phyloP scores from a whole-genome alignment of 768 basidiomycete genomes.

The Leccinum sublutescens region DNA sequence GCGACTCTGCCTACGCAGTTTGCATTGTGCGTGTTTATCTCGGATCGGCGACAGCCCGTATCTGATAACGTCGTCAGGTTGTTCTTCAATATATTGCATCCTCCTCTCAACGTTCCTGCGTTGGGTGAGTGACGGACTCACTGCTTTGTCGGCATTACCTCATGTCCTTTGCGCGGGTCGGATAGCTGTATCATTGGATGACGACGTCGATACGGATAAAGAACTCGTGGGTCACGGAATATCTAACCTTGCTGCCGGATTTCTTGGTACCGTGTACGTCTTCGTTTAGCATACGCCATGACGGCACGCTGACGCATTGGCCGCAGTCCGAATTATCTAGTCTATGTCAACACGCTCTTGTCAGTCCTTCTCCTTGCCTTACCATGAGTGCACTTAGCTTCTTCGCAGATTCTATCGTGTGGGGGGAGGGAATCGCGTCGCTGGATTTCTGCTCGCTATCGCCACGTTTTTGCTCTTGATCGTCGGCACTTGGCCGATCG shows the following conservation, averaged over 20 bases:
- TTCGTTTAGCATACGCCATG: background rate
- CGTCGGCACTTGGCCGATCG: conserved; percentile 86
- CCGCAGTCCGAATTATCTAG: conserved; percentile 75
- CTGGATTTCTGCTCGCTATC: conserved; percentile 44
- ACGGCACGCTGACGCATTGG: conserved; percentile 6
- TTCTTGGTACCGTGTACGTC: conserved; percentile 76
- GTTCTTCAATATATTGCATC: conserved; percentile 66
- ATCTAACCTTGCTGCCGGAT: conserved; percentile 81
- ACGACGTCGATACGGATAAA: conserved; percentile 87
- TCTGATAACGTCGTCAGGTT: conserved; percentile 42
- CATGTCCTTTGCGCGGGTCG: background rate
- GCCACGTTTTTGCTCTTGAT: conserved; percentile 53
- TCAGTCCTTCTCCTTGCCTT: conserved; percentile 27
- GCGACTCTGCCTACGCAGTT: conserved; percentile 90
- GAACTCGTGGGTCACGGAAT: conserved; percentile 93
- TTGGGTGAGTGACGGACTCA: conserved; percentile 48
- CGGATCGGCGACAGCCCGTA: conserved; percentile 9
- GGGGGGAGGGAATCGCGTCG: conserved; percentile 69
- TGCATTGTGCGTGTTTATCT: conserved; percentile 60
- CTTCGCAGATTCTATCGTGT: conserved; percentile 79
- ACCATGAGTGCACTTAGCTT: background rate
- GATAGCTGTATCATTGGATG: conserved; percentile 80
- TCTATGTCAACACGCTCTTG: conserved; percentile 86
- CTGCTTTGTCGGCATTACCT: background rate
- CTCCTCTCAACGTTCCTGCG: conserved; percentile 87